These are phyloP conservation scores for Aspergillus phoenicis DNA, from an alignment of 2,329 filamentous ascomycete genomes.

Conservation along the genomic window DNA sequence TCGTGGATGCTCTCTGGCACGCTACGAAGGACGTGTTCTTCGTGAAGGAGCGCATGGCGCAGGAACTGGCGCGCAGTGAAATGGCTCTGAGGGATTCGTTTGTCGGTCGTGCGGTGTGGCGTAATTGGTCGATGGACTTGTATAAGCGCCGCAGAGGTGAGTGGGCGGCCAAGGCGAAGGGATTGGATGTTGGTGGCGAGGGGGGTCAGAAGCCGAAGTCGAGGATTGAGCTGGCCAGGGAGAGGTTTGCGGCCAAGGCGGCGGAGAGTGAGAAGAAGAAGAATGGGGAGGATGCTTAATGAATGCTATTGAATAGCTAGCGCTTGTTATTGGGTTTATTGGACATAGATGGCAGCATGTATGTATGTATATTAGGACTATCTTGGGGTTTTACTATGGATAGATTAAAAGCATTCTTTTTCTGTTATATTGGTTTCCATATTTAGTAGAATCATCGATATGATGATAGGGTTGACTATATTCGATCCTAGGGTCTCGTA, in stretches of 20 bases:
- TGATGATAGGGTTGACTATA: no score
- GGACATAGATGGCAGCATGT: no score
- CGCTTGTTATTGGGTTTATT: no score
- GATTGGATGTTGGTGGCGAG: conserved; percentile 38
- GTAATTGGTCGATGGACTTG: conserved; percentile 73
- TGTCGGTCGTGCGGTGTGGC: conserved; percentile 69
- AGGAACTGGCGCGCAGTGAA: conserved; percentile 64
- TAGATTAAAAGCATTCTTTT: no score
- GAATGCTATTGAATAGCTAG: not conserved
- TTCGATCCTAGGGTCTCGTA: no score
- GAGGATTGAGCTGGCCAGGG: conserved; percentile 60
- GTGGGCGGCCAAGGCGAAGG: conserved; percentile 66
- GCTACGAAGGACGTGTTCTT: conserved; percentile 66
- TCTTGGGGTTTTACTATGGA: no score
- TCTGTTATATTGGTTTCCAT: no score
- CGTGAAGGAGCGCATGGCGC: conserved; percentile 67
- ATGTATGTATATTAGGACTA: no score
- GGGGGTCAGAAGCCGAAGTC: conserved; percentile 47
- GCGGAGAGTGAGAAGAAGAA: conserved; percentile 21
- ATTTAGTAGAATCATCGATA: no score
- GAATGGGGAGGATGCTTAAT: not conserved
- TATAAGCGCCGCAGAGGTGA: conserved; percentile 65
- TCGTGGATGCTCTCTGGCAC: conserved; percentile 67
- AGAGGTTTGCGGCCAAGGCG: conserved; percentile 54
- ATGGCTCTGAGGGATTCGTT: conserved; percentile 63